Evolutionary conservation across 495 filamentous ascomycete genomes (phyloP), one percentile per base, ranked within the genome.

Genomic region (Aspergillus coremiiformis): DNA sequence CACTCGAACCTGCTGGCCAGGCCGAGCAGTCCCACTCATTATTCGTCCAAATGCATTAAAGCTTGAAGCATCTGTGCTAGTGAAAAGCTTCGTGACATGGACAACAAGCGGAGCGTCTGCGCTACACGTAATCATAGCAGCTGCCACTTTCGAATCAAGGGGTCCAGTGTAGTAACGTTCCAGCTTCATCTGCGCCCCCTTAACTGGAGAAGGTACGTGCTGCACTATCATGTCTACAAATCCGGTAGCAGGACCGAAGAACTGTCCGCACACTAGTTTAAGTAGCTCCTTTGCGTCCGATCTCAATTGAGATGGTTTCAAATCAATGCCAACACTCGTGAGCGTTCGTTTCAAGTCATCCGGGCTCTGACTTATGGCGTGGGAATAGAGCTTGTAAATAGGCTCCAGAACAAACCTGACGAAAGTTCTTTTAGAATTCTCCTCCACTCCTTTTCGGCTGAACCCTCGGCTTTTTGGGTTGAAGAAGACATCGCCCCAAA

Each of bases 401-500:
- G 93, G 94, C 63, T 98, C 94, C 35, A 98, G 73, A 30, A 98
- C 78, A 59, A 97, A 98, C 62, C 95, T 84, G 54, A 97, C 88
- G 68, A 98, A 98, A 8, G 87, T 84, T 37, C 93, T 78, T 66
- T 84, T 92, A 8, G 90, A 82, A 26, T 79, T 73, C 56, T 90
- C 82, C 62, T 98, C 93, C 20, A 88, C 62, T 26, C 81, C 83
- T 62, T 93, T 96, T 49, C 93, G 80, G 35, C 86, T 93, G 60
- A 98, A 98, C 49, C 85, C 92, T 39, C 92, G 84, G 66, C 85
- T 92, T 55, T 72, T 74, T 0, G 93, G 91, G 62, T 96, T 97
- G 75, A 84, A 97, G 69, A 94, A 97, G 51, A 98, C 87, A 65
- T 98, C 92, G 6, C 94, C 93, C 93, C 93, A 98, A 48, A 98